Percentiles rank a stretch among this genome's conserved stretches.
Evolutionary conservation across 192 early-diverging fungal genomes (phyloP).

Genomic region (Coemansia sp.): DNA sequence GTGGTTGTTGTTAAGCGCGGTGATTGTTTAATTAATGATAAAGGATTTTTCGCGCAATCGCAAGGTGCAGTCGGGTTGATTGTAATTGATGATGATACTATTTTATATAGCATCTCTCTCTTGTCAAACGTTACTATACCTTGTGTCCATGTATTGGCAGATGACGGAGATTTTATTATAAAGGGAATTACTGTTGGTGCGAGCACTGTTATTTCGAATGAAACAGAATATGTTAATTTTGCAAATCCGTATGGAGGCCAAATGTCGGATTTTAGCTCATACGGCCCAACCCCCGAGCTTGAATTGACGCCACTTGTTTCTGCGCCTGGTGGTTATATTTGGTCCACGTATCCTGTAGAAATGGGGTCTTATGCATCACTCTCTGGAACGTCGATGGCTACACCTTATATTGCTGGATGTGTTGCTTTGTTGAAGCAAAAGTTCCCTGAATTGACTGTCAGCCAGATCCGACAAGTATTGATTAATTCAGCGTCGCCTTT

Average conservation of each 20-base stretch:
- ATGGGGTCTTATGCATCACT: conserved; percentile 40
- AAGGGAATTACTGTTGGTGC: conserved; percentile 6
- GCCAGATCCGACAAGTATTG: conserved; percentile 10
- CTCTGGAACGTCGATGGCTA: conserved; percentile 81
- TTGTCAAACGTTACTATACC: conserved; percentile 39
- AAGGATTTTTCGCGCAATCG: conserved; percentile 44
- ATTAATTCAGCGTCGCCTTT: conserved; percentile 12
- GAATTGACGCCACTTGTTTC: conserved; percentile 59
- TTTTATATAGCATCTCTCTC: background rate
- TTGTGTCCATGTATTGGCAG: conserved; percentile 32
- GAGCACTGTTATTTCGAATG: conserved; percentile 15
- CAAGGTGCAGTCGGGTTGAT: conserved; percentile 40
- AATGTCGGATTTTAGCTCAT: conserved; percentile 59
- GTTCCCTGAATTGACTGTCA: conserved; percentile 14
- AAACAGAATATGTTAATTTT: conserved; percentile 21
- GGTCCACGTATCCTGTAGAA: conserved; percentile 57
- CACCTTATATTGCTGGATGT: conserved; percentile 67
- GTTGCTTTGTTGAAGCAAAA: conserved; percentile 62
- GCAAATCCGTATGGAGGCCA: background rate
- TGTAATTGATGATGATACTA: too few relatives aligned
- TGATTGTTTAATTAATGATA: conserved; percentile 46
- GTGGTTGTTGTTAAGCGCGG: conserved; percentile 53
- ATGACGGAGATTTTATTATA: conserved; percentile 43
- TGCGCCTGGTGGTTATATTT: conserved; percentile 68
- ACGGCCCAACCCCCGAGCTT: conserved; percentile 61